phyloP scores from a whole-genome alignment of 192 early-diverging fungal species.

The Rhizophlyctis rosea region DNA sequence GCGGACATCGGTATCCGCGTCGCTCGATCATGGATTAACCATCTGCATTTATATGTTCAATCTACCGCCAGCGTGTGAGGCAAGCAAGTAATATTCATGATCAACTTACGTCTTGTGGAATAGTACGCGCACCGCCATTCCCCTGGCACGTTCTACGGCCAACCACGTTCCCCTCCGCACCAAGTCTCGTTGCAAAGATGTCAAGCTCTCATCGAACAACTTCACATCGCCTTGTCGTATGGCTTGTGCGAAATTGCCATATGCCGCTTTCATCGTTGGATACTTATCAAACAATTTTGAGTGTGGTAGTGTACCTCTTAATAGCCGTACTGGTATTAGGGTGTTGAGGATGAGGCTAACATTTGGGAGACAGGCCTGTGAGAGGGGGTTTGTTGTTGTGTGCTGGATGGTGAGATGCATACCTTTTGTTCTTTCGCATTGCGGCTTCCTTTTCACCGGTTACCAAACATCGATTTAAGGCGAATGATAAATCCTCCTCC shows the following conservation, averaged over 20 bases:
- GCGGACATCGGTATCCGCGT: conserved; percentile 56
- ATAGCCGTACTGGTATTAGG: conserved; percentile 74
- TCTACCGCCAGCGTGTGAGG: background rate
- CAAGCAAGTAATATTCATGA: background rate
- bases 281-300: conserved; percentile 58
- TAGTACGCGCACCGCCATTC: conserved; percentile 69
- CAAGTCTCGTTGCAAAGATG: conserved; percentile 52
- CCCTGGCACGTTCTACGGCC: conserved; percentile 73
- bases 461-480: conserved; percentile 45
- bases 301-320: conserved; percentile 69
- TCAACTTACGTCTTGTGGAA: conserved; percentile 73
- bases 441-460: background rate
- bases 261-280: conserved; percentile 57
- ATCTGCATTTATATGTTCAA: no score
- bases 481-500: conserved; percentile 48
- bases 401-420: background rate
- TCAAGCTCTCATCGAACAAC: conserved; percentile 68
- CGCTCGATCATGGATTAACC: conserved; percentile 42
- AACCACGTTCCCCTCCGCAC: conserved; percentile 71
- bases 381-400: background rate
- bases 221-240: conserved; percentile 71
- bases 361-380: conserved; percentile 32
- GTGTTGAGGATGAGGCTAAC: conserved; percentile 75
- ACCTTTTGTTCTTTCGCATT: conserved; percentile 28
- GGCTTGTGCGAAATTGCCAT: conserved; percentile 61